Conservation (phyloP, 805 yeast species). For the Candida dajiaensis region DNA sequence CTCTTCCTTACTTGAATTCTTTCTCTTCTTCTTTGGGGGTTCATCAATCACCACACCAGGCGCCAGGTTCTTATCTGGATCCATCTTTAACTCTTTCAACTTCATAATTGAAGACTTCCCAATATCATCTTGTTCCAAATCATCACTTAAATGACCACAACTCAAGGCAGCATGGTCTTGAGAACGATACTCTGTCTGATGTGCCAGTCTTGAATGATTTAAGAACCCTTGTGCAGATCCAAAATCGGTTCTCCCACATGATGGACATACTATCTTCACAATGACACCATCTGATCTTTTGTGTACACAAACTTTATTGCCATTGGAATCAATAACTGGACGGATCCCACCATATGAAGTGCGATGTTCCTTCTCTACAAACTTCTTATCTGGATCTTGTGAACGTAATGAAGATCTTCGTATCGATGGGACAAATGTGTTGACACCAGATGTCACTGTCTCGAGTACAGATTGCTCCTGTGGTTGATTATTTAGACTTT, state of each 20-base stretch:
- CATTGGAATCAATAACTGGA: slow-evolving; percentile 39
- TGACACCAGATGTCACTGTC: background rate
- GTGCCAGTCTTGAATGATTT: slow-evolving; percentile 72
- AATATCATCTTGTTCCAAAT: slow-evolving; percentile 51
- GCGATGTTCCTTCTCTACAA: slow-evolving; percentile 14
- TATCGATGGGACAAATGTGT: slow-evolving; percentile 5
- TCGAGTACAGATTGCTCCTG: background rate
- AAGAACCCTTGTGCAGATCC: slow-evolving; percentile 77
- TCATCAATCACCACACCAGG: slow-evolving; percentile 18
- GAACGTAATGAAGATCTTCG: slow-evolving; percentile 3
- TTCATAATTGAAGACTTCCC: slow-evolving; percentile 35
- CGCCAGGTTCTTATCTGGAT: slow-evolving; percentile 36
- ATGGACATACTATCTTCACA: slow-evolving; percentile 62
- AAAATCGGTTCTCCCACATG: slow-evolving; percentile 63
- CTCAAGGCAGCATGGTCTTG: slow-evolving; percentile 70
- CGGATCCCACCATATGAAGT: slow-evolving; percentile 39
- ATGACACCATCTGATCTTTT: slow-evolving; percentile 65
- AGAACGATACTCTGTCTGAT: slow-evolving; percentile 59
- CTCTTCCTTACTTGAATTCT: background rate
- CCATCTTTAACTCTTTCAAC: slow-evolving; percentile 31
- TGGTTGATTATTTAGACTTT: slow-evolving; percentile 2
- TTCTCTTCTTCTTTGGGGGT: slow-evolving; percentile 11
- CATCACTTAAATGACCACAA: slow-evolving; percentile 53
- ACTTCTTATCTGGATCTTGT: background rate
- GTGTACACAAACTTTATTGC: slow-evolving; percentile 45